Evolutionary conservation across 805 yeast species (phyloP), one percentile per base, ranked within the genome.

Genomic region (Henningerozyma blattae): DNA sequence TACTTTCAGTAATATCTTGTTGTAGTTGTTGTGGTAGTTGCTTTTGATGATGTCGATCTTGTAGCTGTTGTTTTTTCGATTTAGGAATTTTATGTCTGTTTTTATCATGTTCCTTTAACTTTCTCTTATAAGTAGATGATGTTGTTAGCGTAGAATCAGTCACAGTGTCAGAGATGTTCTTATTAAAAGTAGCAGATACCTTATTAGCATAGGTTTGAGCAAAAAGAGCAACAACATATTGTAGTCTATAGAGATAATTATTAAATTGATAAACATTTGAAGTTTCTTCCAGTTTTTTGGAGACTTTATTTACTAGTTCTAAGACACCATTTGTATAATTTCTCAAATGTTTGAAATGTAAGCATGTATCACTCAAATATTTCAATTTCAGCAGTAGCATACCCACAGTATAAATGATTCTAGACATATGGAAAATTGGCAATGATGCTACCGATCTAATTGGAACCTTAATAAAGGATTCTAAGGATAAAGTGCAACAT

Each of bases 341-440:
- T 16, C 64, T 65, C 30, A 62, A 61, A 22, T 63, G 70, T 19
- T 47, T 54, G 27, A 60, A 48, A 15, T 64, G 55, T 1, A 79
- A 77, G 4, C 73, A 55, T 10, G 75, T 64, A 12, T 76, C 50
- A n/a, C 70, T 64, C 29, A 71, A 54, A 50, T 68, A 75, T 22
- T 82, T 54, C 28, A 75, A 52, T 35, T 80, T 63, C 34, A 77
- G 52, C 18, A 77, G 57, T 15, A 53, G 31, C 65, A 75, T 67
- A 7, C 84, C 85, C 0, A 77, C 72, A 1, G 78, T 72, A 45
- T 75, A 76, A 14, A 75, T 64, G 24, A 75, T 59, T 43, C 83
- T 61, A 2, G 78, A 61, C 22, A 68, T 65, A 41, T 68, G 72
- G 35, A 71, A 65, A 27, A 76, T 54, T 4, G 87, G 87, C 37